Conservation (phyloP, 441 rosid genomes). For the Aquilaria agallochum region DNA sequence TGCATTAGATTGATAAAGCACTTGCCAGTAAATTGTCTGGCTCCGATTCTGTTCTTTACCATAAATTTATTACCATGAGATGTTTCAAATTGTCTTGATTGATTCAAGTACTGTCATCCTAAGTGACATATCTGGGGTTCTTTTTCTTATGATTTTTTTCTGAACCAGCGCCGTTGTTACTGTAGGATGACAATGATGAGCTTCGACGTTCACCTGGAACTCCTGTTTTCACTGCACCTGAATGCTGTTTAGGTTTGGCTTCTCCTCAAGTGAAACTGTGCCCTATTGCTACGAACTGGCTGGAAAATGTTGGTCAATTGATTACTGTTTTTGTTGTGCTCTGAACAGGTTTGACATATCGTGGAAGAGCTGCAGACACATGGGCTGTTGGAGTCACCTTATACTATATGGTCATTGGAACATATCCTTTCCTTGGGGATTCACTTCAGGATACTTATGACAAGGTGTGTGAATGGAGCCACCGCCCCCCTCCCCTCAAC, state of each 20-base stretch:
- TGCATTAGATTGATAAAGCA: too few species aligned
- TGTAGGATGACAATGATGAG: slow-evolving; percentile 89
- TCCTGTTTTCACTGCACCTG: slow-evolving; percentile 99
- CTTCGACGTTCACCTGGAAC: slow-evolving; percentile 98
- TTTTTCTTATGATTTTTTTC: slow-evolving; percentile 1
- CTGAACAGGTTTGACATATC: slow-evolving; percentile 69
- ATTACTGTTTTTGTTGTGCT: neutral
- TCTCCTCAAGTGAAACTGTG: slow-evolving; percentile 4
- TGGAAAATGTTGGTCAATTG: neutral
- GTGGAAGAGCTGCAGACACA: slow-evolving; percentile 87
- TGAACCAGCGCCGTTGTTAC: neutral
- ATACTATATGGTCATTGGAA: slow-evolving; percentile 79
- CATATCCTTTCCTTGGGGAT: slow-evolving; percentile 90
- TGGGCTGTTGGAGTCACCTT: slow-evolving; percentile 97
- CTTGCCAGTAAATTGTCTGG: too few species aligned
- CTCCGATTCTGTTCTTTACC: too few species aligned
- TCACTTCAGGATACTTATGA: slow-evolving; percentile 92
- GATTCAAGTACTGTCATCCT: too few species aligned
- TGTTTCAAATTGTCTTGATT: too few species aligned
- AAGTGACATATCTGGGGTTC: neutral
- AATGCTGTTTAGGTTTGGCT: slow-evolving; percentile 81
- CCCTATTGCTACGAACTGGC: neutral
- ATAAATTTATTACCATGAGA: too few species aligned
- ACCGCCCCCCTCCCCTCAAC: neutral
- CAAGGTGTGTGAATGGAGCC: slow-evolving; percentile 46